Percentiles rank a stretch among this genome's conserved stretches.
Evolutionary conservation across 202 grass and related monocot species (phyloP).

Genomic region (Digitaria exilis): DNA sequence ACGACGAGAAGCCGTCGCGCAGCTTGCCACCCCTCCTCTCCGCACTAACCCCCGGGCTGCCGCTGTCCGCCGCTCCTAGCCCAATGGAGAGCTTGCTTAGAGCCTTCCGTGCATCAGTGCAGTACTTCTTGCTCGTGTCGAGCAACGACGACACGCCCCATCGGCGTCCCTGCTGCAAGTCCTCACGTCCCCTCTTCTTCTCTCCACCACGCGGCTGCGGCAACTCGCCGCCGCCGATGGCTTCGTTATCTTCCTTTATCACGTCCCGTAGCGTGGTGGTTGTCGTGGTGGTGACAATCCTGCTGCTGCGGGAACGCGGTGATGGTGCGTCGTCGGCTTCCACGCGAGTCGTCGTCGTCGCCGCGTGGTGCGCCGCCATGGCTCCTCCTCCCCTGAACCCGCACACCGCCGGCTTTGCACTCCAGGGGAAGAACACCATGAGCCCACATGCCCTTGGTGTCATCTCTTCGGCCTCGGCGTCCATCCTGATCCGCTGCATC

Average conservation of each 20-base stretch:
- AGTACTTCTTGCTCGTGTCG: conserved; percentile 69
- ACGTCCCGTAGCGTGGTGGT: conserved; percentile 28
- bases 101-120: conserved; percentile 52
- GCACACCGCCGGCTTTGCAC: conserved; percentile 63
- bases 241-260: conserved; percentile 41
- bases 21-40: conserved; percentile 31
- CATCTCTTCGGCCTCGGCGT: conserved; percentile 48
- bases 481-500: conserved; percentile 41
- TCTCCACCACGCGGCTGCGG: conserved; percentile 44
- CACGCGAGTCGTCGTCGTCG: conserved; percentile 10
- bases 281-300: conserved; percentile 2
- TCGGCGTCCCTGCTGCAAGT: conserved; percentile 22
- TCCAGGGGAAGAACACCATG: conserved; percentile 94
- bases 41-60: conserved; percentile 23
- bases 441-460: conserved; percentile 73
- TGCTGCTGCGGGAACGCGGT: not conserved
- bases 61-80: conserved; percentile 26
- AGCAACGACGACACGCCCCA: conserved; percentile 72
- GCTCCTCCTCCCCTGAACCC: conserved; percentile 40
- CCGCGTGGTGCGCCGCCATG: not conserved
- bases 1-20: not conserved
- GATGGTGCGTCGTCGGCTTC: not conserved
- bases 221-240: not conserved
- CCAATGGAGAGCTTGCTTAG: conserved; percentile 65
- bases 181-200: conserved; percentile 55